These are phyloP conservation scores for Rubus idaeus DNA, from an alignment of 306 rosid species.

Conservation along the genomic window DNA sequence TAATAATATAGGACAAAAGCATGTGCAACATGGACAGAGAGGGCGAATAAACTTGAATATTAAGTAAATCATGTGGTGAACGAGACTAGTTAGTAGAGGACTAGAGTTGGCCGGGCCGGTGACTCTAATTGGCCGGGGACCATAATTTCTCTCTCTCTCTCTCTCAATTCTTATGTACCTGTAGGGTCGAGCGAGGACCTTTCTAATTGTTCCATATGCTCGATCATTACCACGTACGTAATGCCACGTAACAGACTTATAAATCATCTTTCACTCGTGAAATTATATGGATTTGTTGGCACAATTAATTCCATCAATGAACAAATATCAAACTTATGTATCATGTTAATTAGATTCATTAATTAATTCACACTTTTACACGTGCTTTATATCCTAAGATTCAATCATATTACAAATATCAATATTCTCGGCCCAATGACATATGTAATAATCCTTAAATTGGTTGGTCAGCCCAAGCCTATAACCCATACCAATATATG, in stretches of 20 bases:
- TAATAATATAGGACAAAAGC: slow-evolving; percentile 5
- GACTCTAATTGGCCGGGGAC: background rate
- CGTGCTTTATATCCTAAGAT: too few relatives aligned
- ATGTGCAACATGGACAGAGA: slow-evolving; percentile 17
- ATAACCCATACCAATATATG: background rate
- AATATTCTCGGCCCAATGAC: too few relatives aligned
- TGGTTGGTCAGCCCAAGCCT: background rate
- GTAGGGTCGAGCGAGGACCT: slow-evolving; percentile 2
- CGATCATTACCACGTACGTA: background rate
- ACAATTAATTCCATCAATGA: background rate
- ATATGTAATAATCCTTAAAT: too few relatives aligned
- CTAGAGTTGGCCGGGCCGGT: background rate
- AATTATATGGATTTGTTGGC: background rate
- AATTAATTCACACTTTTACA: too few relatives aligned
- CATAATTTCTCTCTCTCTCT: background rate
- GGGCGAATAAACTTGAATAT: background rate
- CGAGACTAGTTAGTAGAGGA: background rate
- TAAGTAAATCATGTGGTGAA: slow-evolving; percentile 14
- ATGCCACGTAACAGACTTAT: background rate
- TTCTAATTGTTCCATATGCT: background rate
- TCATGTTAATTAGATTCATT: too few relatives aligned
- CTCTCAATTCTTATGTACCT: background rate
- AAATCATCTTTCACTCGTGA: background rate
- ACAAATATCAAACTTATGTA: background rate
- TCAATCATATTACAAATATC: too few relatives aligned